Base-by-base conservation (phyloP, 2,329 filamentous ascomycete genomes). In the Penicillium sp. region DNA sequence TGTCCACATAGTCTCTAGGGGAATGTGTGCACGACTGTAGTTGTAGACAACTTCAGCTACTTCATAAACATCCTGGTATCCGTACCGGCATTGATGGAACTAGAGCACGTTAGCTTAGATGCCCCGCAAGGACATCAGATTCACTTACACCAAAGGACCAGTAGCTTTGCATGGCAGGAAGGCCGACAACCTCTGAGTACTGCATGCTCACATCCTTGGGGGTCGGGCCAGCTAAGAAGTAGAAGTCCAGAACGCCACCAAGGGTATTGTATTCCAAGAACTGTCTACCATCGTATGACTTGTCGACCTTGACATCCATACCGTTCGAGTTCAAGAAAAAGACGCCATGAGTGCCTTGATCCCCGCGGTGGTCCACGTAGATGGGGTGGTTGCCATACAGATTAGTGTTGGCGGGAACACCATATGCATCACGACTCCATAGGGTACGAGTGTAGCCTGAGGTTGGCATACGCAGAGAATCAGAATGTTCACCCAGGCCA, bases 261-360 rank as follows among this genome's bases (percentile, higher is more conserved):
- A 93, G 80, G 1, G 85, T 85, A 71, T 93, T 91, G 76, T 93
- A 95, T 73, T 93, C 89, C 5, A 95, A 81, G 57, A 88, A 91
- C 69, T 93, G 86, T 7, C 83, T 80, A 8, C 81, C 78, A 25
- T 79, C 72, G 5, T 78, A 74, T 1, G 83, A 84, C 61, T 85
- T 83, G 69, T 91, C 83, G 71, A 93, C 86, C 64, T 88, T 88
- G 70, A 93, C 81, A 59, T 93, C 89, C 87, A 92, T 92, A 33
- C 85, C 89, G 66, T 91, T 88, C 13, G 86, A 88, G 72, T 90
- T 91, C 62, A 89, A 74, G 25, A 91, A 77, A 69, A 91, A 88
- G 3, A 91, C 89, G 19, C 75, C 88, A 81, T 77, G 90, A 70
- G 59, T 87, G 75, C 67, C 85, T 76, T 54, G 69, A 26, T 75